Base-by-base conservation (phyloP, 140 eudicot genomes). In the Cichorium intybus region DNA sequence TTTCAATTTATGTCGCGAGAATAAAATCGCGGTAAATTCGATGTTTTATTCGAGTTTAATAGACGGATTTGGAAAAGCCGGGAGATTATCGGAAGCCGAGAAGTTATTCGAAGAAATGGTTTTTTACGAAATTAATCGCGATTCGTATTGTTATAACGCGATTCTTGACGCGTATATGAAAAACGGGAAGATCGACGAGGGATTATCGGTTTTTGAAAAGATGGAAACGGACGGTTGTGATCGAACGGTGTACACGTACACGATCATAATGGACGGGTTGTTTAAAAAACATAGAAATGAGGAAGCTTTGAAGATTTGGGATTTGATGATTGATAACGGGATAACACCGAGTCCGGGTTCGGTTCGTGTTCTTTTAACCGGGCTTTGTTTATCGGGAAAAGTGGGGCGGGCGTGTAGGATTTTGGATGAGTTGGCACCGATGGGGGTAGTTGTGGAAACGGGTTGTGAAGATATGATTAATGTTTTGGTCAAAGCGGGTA, bases 201-300 rank as follows among this genome's bases (percentile, higher is more conserved):
- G 95, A 0, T 51, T 93, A 35, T 31, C 26, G 28, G 79, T 88
- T 47, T 94, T 82, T 51, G 60, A 72, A 11, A 74, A 77, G 72
- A 94, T 94, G 99, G 95, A 86, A 69, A 70, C 49, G 5, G 99
- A 94, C 47, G 95, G 88, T 5, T 93, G 99, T 63, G 90, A 85
- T 73, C 97, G 74, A 29, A 93, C 99, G 0, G 99, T 93, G 39
- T 93, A 85, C 72, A 81, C 97, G n/a, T 93, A 81, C 82, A 92
- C 96, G 11, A 93, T 93, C 39, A 17, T 88, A 55, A 85, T 93
- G 64, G 74, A 58, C 26, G 86, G 95, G 20, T 69, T 94, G 70
- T 94, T 89, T 53, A 89, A 76, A 63, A 75, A 77, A 39, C 97
- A 73, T 64, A 76, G 77, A 47, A 89, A 94, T 50, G 99, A 93